Evolutionary conservation across 2,329 filamentous ascomycete species (phyloP).

Genomic region (Cladophialophora carrionii): DNA sequence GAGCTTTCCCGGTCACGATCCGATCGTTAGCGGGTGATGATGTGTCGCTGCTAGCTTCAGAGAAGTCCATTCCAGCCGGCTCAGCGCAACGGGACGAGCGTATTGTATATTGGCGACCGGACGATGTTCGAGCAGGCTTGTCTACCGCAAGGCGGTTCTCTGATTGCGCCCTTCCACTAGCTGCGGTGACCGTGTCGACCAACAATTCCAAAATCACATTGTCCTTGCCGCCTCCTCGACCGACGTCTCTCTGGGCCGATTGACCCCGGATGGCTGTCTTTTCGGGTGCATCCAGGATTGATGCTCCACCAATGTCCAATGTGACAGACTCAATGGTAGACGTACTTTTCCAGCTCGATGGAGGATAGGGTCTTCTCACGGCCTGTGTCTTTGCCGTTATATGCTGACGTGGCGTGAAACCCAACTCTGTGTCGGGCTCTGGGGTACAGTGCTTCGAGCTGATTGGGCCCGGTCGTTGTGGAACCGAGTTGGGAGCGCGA

Average conservation of each 20-base stretch:
- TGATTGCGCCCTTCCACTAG: background rate
- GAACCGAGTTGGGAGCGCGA: background rate
- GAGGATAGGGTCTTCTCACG: slow-evolving; percentile 24
- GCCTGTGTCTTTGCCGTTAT: background rate
- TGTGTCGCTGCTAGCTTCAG: background rate
- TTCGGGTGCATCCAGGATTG: background rate
- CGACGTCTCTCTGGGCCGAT: background rate
- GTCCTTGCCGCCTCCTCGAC: no score
- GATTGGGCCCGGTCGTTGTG: background rate
- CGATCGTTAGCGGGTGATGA: background rate
- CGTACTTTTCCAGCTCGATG: slow-evolving; percentile 25
- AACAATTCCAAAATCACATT: background rate
- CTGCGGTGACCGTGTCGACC: background rate
- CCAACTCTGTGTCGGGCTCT: background rate
- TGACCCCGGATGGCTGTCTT: background rate
- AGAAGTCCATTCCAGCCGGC: background rate
- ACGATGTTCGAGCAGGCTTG: background rate
- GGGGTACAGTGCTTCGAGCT: background rate
- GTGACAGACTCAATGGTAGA: background rate
- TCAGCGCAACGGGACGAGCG: background rate
- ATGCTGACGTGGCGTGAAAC: background rate
- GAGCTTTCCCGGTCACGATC: background rate
- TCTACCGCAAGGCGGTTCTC: background rate
- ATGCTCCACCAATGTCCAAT: background rate
- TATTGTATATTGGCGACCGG: slow-evolving; percentile 1